These are phyloP conservation scores for Fusarium circinatum DNA, from an alignment of 2,329 filamentous ascomycete species.

Conservation along the genomic window DNA sequence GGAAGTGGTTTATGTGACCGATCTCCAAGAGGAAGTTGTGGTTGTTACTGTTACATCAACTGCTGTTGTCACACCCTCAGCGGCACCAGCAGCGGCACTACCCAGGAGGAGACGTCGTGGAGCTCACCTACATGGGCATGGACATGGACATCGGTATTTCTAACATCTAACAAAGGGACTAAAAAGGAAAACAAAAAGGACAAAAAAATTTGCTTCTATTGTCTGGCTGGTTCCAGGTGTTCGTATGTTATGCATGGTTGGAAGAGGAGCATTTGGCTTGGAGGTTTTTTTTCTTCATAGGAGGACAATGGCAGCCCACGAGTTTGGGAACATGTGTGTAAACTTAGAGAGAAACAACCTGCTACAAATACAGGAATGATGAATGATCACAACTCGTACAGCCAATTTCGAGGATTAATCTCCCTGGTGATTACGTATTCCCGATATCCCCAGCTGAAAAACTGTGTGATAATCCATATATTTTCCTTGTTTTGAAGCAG, in stretches of 20 bases:
- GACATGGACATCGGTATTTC: conserved; percentile 46
- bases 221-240: conserved; percentile 52
- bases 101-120: conserved; percentile 43
- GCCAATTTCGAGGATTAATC: conserved; percentile 26
- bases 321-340: conserved; percentile 51
- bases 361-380: conserved; percentile 46
- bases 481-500: background rate
- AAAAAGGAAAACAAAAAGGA: conserved; percentile 11
- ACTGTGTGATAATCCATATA: background rate
- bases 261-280: conserved; percentile 49
- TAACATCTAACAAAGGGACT: conserved; percentile 30
- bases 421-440: conserved; percentile 23
- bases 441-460: background rate
- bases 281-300: conserved; percentile 48
- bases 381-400: conserved; percentile 39
- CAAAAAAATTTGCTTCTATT: conserved; percentile 37
- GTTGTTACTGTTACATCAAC: conserved; percentile 53
- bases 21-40: conserved; percentile 53
- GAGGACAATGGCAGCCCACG: conserved; percentile 46
- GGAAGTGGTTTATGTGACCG: conserved; percentile 63
- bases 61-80: conserved; percentile 33
- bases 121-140: conserved; percentile 53
- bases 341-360: conserved; percentile 45
- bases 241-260: conserved; percentile 49
- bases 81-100: conserved; percentile 5